Evolutionary conservation across 768 basidiomycete species (phyloP), one percentile per base, ranked within the genome.

Genomic region (Chalciporus chontae): DNA sequence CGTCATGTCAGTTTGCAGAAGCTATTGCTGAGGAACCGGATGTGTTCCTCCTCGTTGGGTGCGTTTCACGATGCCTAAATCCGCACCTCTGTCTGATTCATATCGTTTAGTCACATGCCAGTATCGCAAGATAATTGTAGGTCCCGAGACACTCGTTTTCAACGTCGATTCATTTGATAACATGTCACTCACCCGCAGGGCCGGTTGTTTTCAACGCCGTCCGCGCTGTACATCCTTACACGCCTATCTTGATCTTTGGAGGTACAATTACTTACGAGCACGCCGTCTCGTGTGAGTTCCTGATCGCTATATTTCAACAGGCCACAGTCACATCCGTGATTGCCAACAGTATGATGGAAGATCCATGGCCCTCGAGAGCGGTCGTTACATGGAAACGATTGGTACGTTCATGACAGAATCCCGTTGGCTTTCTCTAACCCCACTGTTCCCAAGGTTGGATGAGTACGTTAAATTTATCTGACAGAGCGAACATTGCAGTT

Each of bases 361-460:
- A 15, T 84, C 85, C 0, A 90, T 93, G 73, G 74, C 85, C 2
- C 63, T 94, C 53, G 88, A 91, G 60, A 86, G 89, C 55, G 88
- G 94, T 15, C 74, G 90, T 19, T 95, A 94, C 63, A 88, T 95
- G 85, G 94, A 96, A 70, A 96, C 93, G 8, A 73, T 94, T 47
- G 91, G 90, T 86, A 43, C 13, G 78, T 45, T 21, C 10, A n/a
- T 9, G 5, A 36, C 14, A 8, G 6, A 5, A 6, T 36, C 15
- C n/a, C 7, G 8, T 6, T n/a, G n/a, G n/a, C 21, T n/a, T 29
- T n/a, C 17, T 24, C 19, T 3, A 21, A 34, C 8, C 40, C 0
- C 37, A 36, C 14, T 31, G 17, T 37, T 39, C 38, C 21, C 18
- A 23, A 65, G 69, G 84, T 8, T 91, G 83, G 80, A 70, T 87